Evolutionary conservation across 139 green algal genomes (phyloP).

Genomic region (Eudorina sp.): DNA sequence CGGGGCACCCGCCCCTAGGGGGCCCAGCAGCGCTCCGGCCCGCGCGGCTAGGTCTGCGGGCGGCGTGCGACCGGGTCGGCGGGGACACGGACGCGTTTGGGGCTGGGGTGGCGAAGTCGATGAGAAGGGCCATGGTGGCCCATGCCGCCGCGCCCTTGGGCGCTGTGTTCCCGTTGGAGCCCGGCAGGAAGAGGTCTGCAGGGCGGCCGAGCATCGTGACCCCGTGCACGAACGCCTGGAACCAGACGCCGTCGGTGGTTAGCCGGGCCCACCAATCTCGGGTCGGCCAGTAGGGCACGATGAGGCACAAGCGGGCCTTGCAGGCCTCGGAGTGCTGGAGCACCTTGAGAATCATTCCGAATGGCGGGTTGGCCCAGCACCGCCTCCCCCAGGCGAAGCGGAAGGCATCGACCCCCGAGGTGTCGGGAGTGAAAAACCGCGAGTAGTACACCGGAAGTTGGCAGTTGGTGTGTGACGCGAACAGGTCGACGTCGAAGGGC

Average conservation of each 20-base stretch:
- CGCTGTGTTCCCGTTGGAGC: neutral
- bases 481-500: slow-evolving; percentile 41
- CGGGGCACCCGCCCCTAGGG: neutral
- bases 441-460: slow-evolving; percentile 38
- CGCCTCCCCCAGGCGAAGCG: neutral
- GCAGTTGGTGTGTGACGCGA: slow-evolving; percentile 39
- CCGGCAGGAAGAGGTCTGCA: neutral
- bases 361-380: slow-evolving; percentile 29
- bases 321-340: slow-evolving; percentile 2
- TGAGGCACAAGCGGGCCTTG: neutral
- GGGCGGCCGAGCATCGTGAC: neutral
- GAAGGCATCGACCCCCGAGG: slow-evolving; percentile 43
- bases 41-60: neutral
- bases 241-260: neutral
- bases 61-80: neutral
- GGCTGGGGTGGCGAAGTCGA: neutral
- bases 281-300: slow-evolving; percentile 26
- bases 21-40: neutral
- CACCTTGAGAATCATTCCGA: neutral
- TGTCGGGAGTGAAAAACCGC: slow-evolving; percentile 33
- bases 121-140: neutral
- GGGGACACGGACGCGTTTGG: neutral
- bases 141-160: neutral
- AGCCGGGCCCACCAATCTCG: slow-evolving; percentile 11
- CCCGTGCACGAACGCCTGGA: neutral